These are phyloP conservation scores for Voacanga thouarsii DNA, from an alignment of 257 asterid genomes.

Conservation along the genomic window DNA sequence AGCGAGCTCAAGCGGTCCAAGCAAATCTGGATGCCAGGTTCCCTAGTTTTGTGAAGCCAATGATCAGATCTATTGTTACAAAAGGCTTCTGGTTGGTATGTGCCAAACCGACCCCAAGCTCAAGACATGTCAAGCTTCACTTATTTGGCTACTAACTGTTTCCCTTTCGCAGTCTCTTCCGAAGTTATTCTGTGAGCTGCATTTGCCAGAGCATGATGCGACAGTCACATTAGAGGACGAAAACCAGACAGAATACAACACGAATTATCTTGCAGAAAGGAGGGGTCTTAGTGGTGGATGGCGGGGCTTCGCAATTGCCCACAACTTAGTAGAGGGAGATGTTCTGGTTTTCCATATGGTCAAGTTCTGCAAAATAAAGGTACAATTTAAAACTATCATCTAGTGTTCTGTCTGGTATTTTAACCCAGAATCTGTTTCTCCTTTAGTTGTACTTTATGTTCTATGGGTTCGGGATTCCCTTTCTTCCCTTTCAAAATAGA, in stretches of 20 bases:
- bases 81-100: conserved; percentile 53
- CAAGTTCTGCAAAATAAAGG: conserved; percentile 22
- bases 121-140: not conserved
- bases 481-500: not conserved
- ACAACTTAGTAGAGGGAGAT: conserved; percentile 50
- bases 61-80: conserved; percentile 48
- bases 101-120: not conserved
- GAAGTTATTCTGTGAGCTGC: conserved; percentile 32
- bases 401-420: not conserved
- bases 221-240: conserved; percentile 45
- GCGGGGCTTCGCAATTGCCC: conserved; percentile 48
- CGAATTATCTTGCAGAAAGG: conserved; percentile 42
- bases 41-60: conserved; percentile 51
- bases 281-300: conserved; percentile 64
- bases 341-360: conserved; percentile 46
- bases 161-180: conserved; percentile 42
- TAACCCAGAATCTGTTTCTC: not conserved
- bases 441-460: not conserved
- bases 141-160: not conserved
- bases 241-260: conserved; percentile 22
- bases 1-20: conserved; percentile 42
- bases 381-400: not conserved
- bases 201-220: conserved; percentile 44
- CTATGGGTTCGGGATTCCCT: not conserved
- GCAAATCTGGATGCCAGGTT: conserved; percentile 30